Base-by-base conservation (phyloP, 345 rosid species). In the Camelina sativa region DNA sequence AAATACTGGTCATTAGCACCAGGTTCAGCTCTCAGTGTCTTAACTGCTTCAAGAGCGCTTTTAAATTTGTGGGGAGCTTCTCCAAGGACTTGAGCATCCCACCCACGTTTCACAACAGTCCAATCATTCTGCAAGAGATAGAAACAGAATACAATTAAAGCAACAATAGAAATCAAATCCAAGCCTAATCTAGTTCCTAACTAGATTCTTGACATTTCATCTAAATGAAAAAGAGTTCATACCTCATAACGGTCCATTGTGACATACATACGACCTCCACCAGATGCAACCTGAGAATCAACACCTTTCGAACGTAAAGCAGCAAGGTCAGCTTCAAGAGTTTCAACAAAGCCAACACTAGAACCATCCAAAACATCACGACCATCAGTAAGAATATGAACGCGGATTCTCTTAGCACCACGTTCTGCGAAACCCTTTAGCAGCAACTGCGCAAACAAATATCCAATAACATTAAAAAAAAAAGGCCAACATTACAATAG, bases 171-270 rank as follows among this genome's bases (percentile, higher is more conserved):
- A 1, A 28, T 0, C 30, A 8, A 76, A 59, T 62, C n/a, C n/a
- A 32, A 34, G 16, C 48, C 6, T 25, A 62, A 69, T 40, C 60
- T 11, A 44, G 12, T 8, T n/a, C 65, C 1, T 7, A 30, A 37
- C 1, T 3, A 40, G 13, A 40, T 11, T 11, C 43, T 3, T 40
- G 15, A 4, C 28, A 51, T 10, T 20, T 20, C 8, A 32, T 34
- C 12, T 7, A 38, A 15, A 23, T 15, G 60, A 8, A 7, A 22
- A 43, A 2, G 40, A 13, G 23, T 2, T 19, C 38, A 13, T 32
- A 91, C 99, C 97, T 95, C 99, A 65, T 95, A 95, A 37, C 99
- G 97, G 77, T 95, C 99, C 99, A 95, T 92, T 5, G 97, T 95
- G 30, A 95, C 98, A 44, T 85, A 68, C 99, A 95, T 95, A 40